A percentile compares a stretch with the other conserved stretches of the same genome.
Evolutionary conservation across 371 early-diverging fungal species (phyloP).

Genomic region (Zychaea mexicana): DNA sequence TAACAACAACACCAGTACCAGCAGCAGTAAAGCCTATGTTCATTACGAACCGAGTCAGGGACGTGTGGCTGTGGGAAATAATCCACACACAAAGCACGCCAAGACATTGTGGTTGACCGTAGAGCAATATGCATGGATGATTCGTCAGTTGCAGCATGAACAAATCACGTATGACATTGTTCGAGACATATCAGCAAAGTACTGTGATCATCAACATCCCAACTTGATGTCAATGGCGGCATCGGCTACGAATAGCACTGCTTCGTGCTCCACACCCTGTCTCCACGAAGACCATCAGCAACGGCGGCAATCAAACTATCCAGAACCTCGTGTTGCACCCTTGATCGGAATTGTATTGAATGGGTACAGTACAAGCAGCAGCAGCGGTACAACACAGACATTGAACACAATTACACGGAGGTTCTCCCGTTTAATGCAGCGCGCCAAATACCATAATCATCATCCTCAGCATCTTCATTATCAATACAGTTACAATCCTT

Average conservation of each 20-base stretch:
- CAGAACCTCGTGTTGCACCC: slow-evolving; percentile 11
- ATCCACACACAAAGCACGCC: slow-evolving; percentile 27
- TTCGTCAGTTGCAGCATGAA: slow-evolving; percentile 39
- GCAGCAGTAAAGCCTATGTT: slow-evolving; percentile 27
- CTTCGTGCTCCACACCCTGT: background rate
- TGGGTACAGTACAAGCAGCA: background rate
- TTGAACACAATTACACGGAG: background rate
- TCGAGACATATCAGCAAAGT: background rate
- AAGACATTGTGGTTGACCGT: slow-evolving; percentile 27
- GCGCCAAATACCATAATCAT: background rate
- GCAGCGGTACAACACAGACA: background rate
- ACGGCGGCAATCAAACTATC: background rate
- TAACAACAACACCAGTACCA: slow-evolving; percentile 10
- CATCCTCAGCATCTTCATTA: background rate
- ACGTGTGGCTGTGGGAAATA: slow-evolving; percentile 29
- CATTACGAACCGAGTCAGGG: slow-evolving; percentile 36
- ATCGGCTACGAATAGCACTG: background rate
- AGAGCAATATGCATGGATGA: slow-evolving; percentile 42
- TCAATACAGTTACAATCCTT: slow-evolving; percentile 3
- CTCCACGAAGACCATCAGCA: background rate
- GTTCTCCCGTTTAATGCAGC: slow-evolving; percentile 5
- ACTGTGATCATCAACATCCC: background rate
- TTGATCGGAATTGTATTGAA: slow-evolving; percentile 18
- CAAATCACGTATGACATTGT: background rate
- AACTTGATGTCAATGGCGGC: background rate